Percentiles rank a stretch among this genome's conserved stretches.
phyloP scores from a whole-genome alignment of 257 asterid genomes.

The Solanum gandarillasii region DNA sequence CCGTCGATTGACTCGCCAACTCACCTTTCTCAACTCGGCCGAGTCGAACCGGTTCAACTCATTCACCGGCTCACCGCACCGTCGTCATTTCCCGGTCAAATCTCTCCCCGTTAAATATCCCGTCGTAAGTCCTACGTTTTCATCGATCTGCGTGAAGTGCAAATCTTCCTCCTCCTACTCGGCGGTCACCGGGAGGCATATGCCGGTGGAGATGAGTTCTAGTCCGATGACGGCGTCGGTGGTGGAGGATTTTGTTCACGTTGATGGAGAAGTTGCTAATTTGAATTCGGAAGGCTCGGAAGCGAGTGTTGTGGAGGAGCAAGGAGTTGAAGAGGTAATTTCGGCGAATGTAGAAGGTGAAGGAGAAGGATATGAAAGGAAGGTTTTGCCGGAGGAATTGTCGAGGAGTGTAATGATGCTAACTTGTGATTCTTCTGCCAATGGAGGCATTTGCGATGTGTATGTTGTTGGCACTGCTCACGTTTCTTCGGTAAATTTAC shows the following conservation, averaged over 20 bases:
- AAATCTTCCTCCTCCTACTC: neutral
- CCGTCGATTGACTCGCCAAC: neutral
- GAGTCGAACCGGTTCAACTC: neutral
- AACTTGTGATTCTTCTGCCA: constrained; percentile 59
- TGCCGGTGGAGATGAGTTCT: constrained; percentile 9
- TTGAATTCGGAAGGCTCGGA: neutral
- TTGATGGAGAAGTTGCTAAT: constrained; percentile 11
- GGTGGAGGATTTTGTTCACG: constrained; percentile 38
- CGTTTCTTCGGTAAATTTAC: constrained; percentile 53
- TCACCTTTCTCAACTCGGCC: constrained; percentile 2
- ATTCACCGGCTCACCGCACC: neutral
- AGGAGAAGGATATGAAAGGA: constrained; percentile 24
- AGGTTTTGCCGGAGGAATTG: constrained; percentile 61
- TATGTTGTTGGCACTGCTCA: constrained; percentile 90
- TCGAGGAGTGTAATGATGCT: constrained; percentile 45
- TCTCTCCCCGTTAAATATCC: neutral
- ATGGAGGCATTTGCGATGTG: constrained; percentile 72
- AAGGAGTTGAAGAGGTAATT: neutral
- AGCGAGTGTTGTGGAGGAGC: neutral
- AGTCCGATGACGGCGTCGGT: constrained; percentile 21
- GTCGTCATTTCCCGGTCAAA: neutral
- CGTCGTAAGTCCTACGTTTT: neutral
- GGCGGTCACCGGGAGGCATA: neutral
- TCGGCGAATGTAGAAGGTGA: neutral
- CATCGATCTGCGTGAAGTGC: constrained; percentile 11